phyloP scores from a whole-genome alignment of 768 basidiomycete genomes.

The Cyathus striatus region DNA sequence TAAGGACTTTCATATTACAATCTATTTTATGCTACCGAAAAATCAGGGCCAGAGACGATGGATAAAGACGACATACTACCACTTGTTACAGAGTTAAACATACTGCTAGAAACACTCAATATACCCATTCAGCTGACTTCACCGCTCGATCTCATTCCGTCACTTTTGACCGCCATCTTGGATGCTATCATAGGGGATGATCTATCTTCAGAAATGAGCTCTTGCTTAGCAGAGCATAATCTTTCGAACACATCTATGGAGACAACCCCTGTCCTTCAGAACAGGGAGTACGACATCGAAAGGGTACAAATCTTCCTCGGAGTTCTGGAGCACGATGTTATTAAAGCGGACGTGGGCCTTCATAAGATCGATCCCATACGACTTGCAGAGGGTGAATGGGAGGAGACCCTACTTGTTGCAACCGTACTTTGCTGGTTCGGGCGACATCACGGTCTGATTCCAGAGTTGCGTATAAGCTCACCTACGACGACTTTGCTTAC shows the following conservation, averaged over 20 bases:
- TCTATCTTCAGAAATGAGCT: too few relatives aligned
- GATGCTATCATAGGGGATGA: too few relatives aligned
- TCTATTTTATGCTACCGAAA: too few relatives aligned
- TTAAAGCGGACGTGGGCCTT: slow-evolving; percentile 58
- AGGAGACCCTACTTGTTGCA: slow-evolving; percentile 62
- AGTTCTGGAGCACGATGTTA: slow-evolving; percentile 61
- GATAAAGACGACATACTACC: too few relatives aligned
- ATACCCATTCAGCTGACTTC: slow-evolving; percentile 43
- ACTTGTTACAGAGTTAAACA: slow-evolving; percentile 37
- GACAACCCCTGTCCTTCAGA: too few relatives aligned
- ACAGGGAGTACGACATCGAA: slow-evolving; percentile 40
- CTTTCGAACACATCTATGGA: too few relatives aligned
- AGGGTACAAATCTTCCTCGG: slow-evolving; percentile 75
- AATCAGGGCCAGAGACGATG: too few relatives aligned
- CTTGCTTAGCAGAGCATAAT: too few relatives aligned
- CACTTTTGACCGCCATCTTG: slow-evolving; percentile 64
- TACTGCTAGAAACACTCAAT: slow-evolving; percentile 36
- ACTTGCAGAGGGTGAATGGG: slow-evolving; percentile 60
- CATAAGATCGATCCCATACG: slow-evolving; percentile 59
- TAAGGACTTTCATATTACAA: too few relatives aligned
- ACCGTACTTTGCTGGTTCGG: slow-evolving; percentile 71
- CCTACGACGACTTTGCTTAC: slow-evolving; percentile 9
- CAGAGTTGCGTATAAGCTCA: too few relatives aligned
- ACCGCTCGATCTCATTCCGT: slow-evolving; percentile 64
- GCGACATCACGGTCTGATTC: slow-evolving; percentile 31